A percentile compares a stretch with the other conserved stretches of the same genome.
Conservation (phyloP, 208 protist genomes). For the Trypanosoma mega region DNA sequence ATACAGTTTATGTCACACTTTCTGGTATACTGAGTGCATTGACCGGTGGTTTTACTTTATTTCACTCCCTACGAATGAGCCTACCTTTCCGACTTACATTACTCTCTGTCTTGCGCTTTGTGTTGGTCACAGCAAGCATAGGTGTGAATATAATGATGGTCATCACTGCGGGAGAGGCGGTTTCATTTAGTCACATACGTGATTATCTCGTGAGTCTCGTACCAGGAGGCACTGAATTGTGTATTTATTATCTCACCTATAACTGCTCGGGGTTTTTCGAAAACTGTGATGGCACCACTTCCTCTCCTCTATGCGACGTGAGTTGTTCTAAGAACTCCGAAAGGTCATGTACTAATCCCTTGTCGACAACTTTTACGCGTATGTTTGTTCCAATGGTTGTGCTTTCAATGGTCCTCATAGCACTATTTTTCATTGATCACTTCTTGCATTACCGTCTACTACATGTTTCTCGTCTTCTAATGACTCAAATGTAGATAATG, state of each 20-base stretch:
- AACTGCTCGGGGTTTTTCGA: conserved; percentile 49
- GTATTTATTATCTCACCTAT: conserved; percentile 29
- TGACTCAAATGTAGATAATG: conserved; percentile 2
- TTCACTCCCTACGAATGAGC: conserved; percentile 57
- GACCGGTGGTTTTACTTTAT: conserved; percentile 29
- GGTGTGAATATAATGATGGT: conserved; percentile 39
- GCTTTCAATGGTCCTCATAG: conserved; percentile 23
- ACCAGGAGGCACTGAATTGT: conserved; percentile 8
- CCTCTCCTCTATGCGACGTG: conserved; percentile 4
- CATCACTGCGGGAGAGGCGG: conserved; percentile 32
- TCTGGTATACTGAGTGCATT: conserved; percentile 30
- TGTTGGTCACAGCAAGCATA: conserved; percentile 18
- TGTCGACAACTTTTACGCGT: conserved; percentile 16
- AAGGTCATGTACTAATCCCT: conserved; percentile 5
- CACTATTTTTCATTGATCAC: conserved; percentile 28
- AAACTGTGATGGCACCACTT: conserved; percentile 14
- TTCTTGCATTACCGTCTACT: conserved; percentile 36
- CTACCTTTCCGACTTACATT: conserved; percentile 29
- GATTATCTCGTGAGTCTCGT: conserved; percentile 5
- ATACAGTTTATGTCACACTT: conserved; percentile 32
- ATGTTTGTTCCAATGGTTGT: conserved; percentile 34
- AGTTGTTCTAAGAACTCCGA: background rate
- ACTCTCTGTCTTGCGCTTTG: conserved; percentile 16
- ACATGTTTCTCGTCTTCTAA: conserved; percentile 23
- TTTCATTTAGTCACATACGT: conserved; percentile 19